Percentiles rank a stretch among this genome's conserved stretches.
phyloP scores from a whole-genome alignment of 345 rosid genomes.

The Citrus australasica region DNA sequence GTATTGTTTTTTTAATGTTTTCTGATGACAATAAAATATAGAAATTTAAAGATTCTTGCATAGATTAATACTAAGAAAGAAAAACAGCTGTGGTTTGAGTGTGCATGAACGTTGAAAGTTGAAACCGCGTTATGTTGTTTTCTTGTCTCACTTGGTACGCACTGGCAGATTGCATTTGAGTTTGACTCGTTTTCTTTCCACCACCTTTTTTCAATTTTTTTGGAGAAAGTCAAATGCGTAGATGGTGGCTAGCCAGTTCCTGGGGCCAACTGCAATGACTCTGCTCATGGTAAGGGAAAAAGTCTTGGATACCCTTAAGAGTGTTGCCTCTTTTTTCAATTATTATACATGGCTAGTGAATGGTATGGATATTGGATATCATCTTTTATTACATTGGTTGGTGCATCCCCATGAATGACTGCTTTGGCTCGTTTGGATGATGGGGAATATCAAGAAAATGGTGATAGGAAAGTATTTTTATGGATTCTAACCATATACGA shows the following conservation, averaged over 20 bases:
- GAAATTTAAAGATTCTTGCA: background rate
- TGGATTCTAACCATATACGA: background rate
- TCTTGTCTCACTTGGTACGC: background rate
- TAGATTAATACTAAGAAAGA: background rate
- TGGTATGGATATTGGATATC: background rate
- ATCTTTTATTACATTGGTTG: background rate
- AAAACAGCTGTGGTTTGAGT: slow-evolving; percentile 28
- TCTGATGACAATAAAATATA: background rate
- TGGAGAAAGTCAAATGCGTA: slow-evolving; percentile 29
- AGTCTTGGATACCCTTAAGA: no score
- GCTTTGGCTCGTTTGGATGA: background rate
- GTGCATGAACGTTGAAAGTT: slow-evolving; percentile 33
- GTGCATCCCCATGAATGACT: background rate
- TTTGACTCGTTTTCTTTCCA: slow-evolving; percentile 10
- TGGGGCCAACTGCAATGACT: background rate
- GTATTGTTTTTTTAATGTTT: background rate
- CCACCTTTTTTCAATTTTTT: background rate
- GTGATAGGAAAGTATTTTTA: background rate
- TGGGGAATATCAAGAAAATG: background rate
- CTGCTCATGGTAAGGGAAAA: background rate
- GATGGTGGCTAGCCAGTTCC: background rate
- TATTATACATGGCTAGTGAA: no score
- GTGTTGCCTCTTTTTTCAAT: no score
- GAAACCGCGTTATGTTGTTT: slow-evolving; percentile 37
- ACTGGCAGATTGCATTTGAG: slow-evolving; percentile 13